Conservation (phyloP, 73 alveolate genomes). For the Tetrahymena malaccensis region DNA sequence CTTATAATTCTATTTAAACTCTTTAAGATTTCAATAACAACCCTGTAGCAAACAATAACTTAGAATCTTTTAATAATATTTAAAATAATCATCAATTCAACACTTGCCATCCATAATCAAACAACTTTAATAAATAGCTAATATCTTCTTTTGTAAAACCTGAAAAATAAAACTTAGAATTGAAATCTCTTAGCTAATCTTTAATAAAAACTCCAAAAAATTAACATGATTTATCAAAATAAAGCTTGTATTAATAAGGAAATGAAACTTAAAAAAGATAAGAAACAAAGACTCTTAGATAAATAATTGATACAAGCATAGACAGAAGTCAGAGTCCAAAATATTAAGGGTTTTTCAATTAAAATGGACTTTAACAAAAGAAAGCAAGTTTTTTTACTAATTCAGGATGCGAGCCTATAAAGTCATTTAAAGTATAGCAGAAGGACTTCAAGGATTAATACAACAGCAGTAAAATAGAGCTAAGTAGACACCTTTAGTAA, state of each 20-base stretch:
- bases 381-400: background rate
- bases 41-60: background rate
- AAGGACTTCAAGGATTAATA: background rate
- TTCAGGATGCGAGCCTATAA: background rate
- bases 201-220: background rate
- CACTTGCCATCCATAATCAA: background rate
- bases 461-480: background rate
- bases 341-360: background rate
- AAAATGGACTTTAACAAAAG: background rate
- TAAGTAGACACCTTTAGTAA: background rate
- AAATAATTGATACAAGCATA: background rate
- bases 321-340: background rate
- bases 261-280: background rate
- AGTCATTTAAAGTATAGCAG: background rate
- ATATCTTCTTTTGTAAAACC: background rate
- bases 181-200: background rate
- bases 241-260: background rate
- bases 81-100: too few relatives aligned
- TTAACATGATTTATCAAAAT: background rate
- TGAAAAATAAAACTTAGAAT: background rate
- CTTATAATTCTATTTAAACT: background rate
- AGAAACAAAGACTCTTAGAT: background rate
- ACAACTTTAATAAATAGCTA: too few relatives aligned
- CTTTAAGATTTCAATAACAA: background rate
- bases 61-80: background rate